Evolutionary conservation across 1,284 basidiomycete genomes (phyloP), one percentile per base, ranked within the genome.

Genomic region (Cystobasidium pallidum): DNA sequence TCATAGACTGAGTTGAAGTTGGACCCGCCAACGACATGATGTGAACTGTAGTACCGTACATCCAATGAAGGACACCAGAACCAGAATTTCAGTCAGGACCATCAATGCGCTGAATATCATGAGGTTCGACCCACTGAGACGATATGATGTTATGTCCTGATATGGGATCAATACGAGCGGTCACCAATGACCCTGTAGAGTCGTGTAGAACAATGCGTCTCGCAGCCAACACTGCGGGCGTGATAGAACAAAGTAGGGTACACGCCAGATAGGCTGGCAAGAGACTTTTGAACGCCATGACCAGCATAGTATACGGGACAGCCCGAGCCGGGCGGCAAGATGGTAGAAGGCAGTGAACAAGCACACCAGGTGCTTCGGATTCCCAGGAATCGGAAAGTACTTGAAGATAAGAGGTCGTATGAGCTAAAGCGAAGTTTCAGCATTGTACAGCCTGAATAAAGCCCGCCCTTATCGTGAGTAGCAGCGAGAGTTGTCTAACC

Each of bases 151-250:
- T 49, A 34, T 32, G 34, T 13, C 39, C 21, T 11, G 61, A 24
- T 3, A 61, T 21, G 1, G 66, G 66, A 45, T 68, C 66, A 34
- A 68, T 58, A 24, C 66, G 54, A 45, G 66, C 66, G 8, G 66
- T 68, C 13, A 68, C 66, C n/a, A 68, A 43, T 2, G 66, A 61
- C 47, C 45, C 58, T 2, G 43, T n/a, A 11, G 66, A 43, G 26
- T 59, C 24, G 43, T 45, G 43, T 0, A 68, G 32, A 19, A 68
- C 66, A 24, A 68, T 68, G 8, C 66, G 49, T 32, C 11, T 66
- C 39, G 55, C 55, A 41, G 32, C 32, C 17, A 21, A 21, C 32
- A 41, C 24, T 36, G 30, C 30, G 28, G 28, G 15, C 3, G 21
- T 4, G 51, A 24, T 3, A 26, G 51, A 2, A 26, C 15, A 30